Evolutionary conservation across 352 stramenopile species (phyloP).

Genomic region (Phytophthora fragariaefolia): DNA sequence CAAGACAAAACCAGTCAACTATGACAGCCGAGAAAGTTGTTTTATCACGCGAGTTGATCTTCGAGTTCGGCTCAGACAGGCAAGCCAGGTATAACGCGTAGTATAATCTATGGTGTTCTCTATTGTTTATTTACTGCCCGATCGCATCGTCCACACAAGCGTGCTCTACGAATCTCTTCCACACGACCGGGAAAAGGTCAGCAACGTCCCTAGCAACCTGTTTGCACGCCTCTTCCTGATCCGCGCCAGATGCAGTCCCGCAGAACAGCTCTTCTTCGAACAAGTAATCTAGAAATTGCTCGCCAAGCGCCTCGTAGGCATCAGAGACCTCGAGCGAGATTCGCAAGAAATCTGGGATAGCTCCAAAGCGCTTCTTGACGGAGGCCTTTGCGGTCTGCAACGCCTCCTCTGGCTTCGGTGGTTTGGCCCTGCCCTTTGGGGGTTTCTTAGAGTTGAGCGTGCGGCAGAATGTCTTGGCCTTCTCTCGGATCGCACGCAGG

Average conservation of each 20-base stretch:
- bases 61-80: conserved; percentile 11
- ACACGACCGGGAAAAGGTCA: conserved; percentile 77
- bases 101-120: conserved; percentile 41
- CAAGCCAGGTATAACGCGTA: background rate
- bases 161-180: conserved; percentile 67
- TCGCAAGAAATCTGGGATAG: conserved; percentile 61
- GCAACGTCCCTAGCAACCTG: conserved; percentile 43
- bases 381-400: conserved; percentile 36
- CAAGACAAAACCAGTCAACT: conserved; percentile 58
- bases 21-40: conserved; percentile 3
- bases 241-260: conserved; percentile 17
- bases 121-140: conserved; percentile 28
- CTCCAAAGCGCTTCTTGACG: conserved; percentile 60
- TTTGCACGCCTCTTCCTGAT: conserved; percentile 47
- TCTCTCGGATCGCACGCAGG: conserved; percentile 87
- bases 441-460: conserved; percentile 41
- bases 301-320: conserved; percentile 56
- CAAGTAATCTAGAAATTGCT: conserved; percentile 72
- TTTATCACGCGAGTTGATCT: conserved; percentile 11
- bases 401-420: conserved; percentile 20
- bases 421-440: conserved; percentile 24
- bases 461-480: conserved; percentile 71
- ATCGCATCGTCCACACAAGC: conserved; percentile 56
- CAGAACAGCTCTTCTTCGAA: conserved; percentile 46
- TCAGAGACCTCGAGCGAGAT: conserved; percentile 47